phyloP scores from a whole-genome alignment of 2,329 filamentous ascomycete genomes.

The Chrysoporthe puriensis region DNA sequence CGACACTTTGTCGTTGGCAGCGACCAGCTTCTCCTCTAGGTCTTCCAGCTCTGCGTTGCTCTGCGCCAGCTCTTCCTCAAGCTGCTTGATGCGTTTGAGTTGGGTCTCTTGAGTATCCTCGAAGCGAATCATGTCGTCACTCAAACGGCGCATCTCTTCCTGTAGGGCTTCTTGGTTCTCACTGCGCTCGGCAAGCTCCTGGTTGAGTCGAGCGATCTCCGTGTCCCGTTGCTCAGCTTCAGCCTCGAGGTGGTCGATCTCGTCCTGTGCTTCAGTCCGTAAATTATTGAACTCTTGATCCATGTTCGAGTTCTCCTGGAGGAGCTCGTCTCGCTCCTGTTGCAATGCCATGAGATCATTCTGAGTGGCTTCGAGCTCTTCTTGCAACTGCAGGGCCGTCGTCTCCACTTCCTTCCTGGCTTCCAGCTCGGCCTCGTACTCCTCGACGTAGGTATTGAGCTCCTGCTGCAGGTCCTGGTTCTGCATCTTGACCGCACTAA shows the following conservation, averaged over 20 bases:
- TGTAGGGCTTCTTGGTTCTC: slow-evolving; percentile 93
- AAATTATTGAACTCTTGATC: slow-evolving; percentile 65
- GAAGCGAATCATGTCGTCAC: slow-evolving; percentile 80
- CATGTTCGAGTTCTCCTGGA: slow-evolving; percentile 63
- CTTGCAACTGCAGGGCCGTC: slow-evolving; percentile 66
- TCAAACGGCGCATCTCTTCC: slow-evolving; percentile 90
- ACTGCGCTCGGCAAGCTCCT: slow-evolving; percentile 73
- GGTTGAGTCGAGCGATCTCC: slow-evolving; percentile 70
- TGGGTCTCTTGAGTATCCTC: slow-evolving; percentile 89
- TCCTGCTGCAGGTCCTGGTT: slow-evolving; percentile 88
- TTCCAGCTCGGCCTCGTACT: slow-evolving; percentile 74
- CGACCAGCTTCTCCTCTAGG: slow-evolving; percentile 80
- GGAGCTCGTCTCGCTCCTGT: slow-evolving; percentile 82
- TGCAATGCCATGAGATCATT: slow-evolving; percentile 81
- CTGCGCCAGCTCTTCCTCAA: slow-evolving; percentile 81
- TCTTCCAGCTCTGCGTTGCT: slow-evolving; percentile 86
- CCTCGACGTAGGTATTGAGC: slow-evolving; percentile 76
- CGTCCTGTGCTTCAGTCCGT: slow-evolving; percentile 65
- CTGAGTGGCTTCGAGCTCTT: slow-evolving; percentile 78
- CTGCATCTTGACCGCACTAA: slow-evolving; percentile 83
- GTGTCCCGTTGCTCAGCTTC: slow-evolving; percentile 74
- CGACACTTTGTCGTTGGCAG: slow-evolving; percentile 86
- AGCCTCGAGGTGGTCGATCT: slow-evolving; percentile 68
- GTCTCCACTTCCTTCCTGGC: slow-evolving; percentile 65
- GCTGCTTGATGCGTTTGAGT: slow-evolving; percentile 74